Conservation (phyloP, 2,329 filamentous ascomycete genomes). For the Macrophomina phaseolina region DNA sequence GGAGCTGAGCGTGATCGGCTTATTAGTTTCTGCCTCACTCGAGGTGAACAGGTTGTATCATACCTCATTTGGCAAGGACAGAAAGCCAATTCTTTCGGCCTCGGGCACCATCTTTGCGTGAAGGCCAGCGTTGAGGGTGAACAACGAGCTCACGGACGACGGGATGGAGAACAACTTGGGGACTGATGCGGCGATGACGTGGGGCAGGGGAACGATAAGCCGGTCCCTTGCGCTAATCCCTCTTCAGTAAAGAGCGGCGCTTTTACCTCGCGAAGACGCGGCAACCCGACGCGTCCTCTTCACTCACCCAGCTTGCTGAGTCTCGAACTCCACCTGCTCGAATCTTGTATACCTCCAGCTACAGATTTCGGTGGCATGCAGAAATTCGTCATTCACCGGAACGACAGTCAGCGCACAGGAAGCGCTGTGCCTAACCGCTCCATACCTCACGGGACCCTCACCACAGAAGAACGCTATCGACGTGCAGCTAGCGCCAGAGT, state of each 20-base stretch:
- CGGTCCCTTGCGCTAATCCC: background rate
- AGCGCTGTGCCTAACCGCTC: background rate
- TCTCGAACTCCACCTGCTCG: background rate
- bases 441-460: background rate
- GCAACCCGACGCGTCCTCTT: slow-evolving; percentile 8
- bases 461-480: background rate
- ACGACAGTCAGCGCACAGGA: background rate
- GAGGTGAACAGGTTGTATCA: background rate
- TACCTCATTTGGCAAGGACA: slow-evolving; percentile 46
- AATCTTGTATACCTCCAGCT: background rate
- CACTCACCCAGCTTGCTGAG: background rate
- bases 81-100: background rate
- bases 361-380: background rate
- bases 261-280: slow-evolving; percentile 1
- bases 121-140: background rate
- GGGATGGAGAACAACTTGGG: slow-evolving; percentile 20
- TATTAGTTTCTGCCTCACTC: background rate
- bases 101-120: slow-evolving; percentile 26
- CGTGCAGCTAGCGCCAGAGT: background rate
- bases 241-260: background rate
- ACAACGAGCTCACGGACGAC: slow-evolving; percentile 2
- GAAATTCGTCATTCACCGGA: background rate
- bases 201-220: slow-evolving; percentile 9
- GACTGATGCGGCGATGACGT: slow-evolving; percentile 9
- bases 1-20: slow-evolving; percentile 38